phyloP scores from a whole-genome alignment of 768 basidiomycete genomes.

The Hirschioporus abietinus region DNA sequence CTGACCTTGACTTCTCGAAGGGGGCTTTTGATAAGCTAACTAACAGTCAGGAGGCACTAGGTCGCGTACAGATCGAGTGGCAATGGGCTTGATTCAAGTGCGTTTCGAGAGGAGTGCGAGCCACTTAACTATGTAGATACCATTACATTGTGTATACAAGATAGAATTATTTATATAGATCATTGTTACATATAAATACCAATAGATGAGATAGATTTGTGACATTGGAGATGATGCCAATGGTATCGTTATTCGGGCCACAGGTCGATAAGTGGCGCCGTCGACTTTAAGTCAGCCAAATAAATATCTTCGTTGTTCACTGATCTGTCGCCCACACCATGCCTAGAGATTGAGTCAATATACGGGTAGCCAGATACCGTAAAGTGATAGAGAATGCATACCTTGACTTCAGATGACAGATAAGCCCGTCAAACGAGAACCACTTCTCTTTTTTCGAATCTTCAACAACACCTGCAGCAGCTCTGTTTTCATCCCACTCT shows the following conservation, averaged over 20 bases:
- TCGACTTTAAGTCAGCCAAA: neutral
- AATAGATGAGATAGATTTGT: neutral
- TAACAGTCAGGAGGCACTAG: neutral
- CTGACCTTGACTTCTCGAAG: constrained; percentile 23
- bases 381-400: constrained; percentile 17
- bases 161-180: neutral
- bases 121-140: neutral
- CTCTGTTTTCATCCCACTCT: constrained; percentile 7
- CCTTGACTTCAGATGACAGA: constrained; percentile 62
- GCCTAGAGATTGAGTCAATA: neutral
- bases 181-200: neutral
- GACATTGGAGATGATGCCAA: neutral
- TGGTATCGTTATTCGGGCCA: neutral
- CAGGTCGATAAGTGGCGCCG: neutral
- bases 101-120: neutral
- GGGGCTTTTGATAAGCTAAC: constrained; percentile 24
- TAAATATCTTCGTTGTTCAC: neutral
- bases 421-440: constrained; percentile 50
- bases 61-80: neutral
- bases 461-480: constrained; percentile 8
- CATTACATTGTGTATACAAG: neutral
- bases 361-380: neutral
- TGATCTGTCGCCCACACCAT: neutral
- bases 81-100: neutral
- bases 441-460: constrained; percentile 15